Evolutionary conservation across 495 filamentous ascomycete species (phyloP).

Genomic region (Cairneyella variabilis): DNA sequence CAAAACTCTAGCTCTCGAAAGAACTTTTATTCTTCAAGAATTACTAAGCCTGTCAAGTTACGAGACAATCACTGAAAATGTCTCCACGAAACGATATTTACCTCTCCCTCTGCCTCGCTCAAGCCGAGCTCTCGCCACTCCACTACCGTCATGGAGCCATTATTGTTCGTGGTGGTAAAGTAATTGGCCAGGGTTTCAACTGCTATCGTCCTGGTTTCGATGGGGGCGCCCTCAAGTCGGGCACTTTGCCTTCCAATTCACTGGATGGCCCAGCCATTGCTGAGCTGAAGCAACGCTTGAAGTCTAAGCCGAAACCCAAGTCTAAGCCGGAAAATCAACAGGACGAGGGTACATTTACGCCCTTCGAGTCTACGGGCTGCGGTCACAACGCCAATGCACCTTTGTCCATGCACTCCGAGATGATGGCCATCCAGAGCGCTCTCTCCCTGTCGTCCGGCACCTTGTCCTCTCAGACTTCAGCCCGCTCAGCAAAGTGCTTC

Average conservation of each 20-base stretch:
- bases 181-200: constrained; percentile 48
- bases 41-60: neutral
- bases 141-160: constrained; percentile 47
- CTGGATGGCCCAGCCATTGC: constrained; percentile 27
- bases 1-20: too few species aligned
- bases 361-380: constrained; percentile 15
- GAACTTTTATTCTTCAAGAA: too few species aligned
- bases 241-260: constrained; percentile 28
- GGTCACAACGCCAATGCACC: constrained; percentile 32
- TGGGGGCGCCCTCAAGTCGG: constrained; percentile 46
- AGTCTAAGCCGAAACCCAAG: constrained; percentile 28
- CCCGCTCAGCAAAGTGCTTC: constrained; percentile 25
- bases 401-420: constrained; percentile 50
- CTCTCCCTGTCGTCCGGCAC: constrained; percentile 39
- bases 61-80: constrained; percentile 16
- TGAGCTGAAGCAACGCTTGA: constrained; percentile 30
- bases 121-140: constrained; percentile 46
- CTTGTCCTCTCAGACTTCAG: constrained; percentile 34
- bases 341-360: constrained; percentile 12
- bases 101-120: constrained; percentile 46
- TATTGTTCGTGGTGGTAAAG: constrained; percentile 48
- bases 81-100: constrained; percentile 33
- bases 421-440: constrained; percentile 52
- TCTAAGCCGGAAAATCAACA: constrained; percentile 28
- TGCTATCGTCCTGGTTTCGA: constrained; percentile 43